Evolutionary conservation across 768 basidiomycete species (phyloP), one percentile per base, ranked within the genome.

Genomic region (Mycena kentingensis): DNA sequence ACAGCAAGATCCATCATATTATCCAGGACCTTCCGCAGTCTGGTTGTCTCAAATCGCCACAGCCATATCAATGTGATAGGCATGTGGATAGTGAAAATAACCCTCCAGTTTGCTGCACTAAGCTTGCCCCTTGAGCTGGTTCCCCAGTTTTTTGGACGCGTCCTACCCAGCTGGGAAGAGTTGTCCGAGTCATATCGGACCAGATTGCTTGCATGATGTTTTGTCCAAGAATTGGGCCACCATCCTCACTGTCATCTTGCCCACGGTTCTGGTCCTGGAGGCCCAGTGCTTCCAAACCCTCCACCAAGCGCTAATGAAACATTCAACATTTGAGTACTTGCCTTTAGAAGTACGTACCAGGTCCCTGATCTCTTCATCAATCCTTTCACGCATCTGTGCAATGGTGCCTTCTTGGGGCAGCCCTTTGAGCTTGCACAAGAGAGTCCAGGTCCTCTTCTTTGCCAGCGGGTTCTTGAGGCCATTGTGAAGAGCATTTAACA

Each of bases 61-160:
- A 73, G 54, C 7, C 70, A 61, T 15, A 71, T 65, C 3, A 76
- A 58, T 2, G 70, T 72, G 31, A 75, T 63, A 0, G 64, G 59
- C 0, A 75, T 46, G 47, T 72, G 65, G 16, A 76, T 61, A 0
- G 63, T 63, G 49, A 67, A 68, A 4, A 66, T 52, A 2, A 62
- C 62, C 4, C 68, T 45, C 68, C 70, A 75, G 26, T 76, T 66
- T 36, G 74, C 66, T 0, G 72, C 72, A 19, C 58, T 65, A 5
- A 70, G 64, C 34, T 70, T 70, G 15, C 68, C 68, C 2, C 60
- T 46, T 44, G 64, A 8, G 24, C 48, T n/a, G 35, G 61, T 62
- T 6, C 67, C 57, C 64, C 55, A 57, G 43, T 60, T 49, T 22
- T 57, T 19, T 22, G 65, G 64, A 29, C 58, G 5, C 46, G 21